A percentile compares a stretch with the other conserved stretches of the same genome.
Evolutionary conservation across 306 rosid genomes (phyloP).

Genomic region (Sindora glabra): DNA sequence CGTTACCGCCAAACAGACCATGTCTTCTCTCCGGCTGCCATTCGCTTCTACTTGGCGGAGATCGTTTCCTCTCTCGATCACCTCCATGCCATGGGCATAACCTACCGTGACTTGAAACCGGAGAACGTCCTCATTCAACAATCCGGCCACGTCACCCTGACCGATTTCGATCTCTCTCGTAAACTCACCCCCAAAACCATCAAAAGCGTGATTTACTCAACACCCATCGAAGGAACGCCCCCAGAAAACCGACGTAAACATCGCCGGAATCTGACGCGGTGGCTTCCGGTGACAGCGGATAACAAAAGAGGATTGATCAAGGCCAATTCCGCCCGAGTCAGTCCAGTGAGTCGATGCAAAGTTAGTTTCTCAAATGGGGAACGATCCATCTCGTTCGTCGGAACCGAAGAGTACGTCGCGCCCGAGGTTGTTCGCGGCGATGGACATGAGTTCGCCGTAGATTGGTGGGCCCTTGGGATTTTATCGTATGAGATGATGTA

Average conservation of each 20-base stretch:
- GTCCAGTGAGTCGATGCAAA: constrained; percentile 66
- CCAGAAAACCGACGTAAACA: constrained; percentile 25
- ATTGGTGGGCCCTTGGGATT: constrained; percentile 93
- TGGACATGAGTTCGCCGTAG: constrained; percentile 91
- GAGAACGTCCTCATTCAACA: constrained; percentile 81
- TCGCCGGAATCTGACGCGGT: constrained; percentile 44
- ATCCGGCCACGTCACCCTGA: constrained; percentile 91
- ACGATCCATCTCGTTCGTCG: constrained; percentile 82
- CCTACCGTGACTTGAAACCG: constrained; percentile 86
- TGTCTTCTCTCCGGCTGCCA: constrained; percentile 67
- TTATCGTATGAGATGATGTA: constrained; percentile 71
- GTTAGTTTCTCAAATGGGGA: constrained; percentile 59
- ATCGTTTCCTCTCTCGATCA: constrained; percentile 78
- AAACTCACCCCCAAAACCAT: constrained; percentile 34
- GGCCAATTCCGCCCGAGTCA: constrained; percentile 67
- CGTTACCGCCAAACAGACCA: constrained; percentile 71
- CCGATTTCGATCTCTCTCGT: constrained; percentile 90
- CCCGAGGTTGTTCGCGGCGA: constrained; percentile 88
- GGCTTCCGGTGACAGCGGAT: constrained; percentile 20
- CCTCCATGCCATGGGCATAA: constrained; percentile 69
- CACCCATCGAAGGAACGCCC: neutral
- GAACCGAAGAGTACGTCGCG: constrained; percentile 89
- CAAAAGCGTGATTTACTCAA: neutral
- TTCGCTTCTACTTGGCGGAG: constrained; percentile 78
- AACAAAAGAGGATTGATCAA: constrained; percentile 28